Percentiles rank a stretch among this genome's conserved stretches.
Evolutionary conservation across 2,329 filamentous ascomycete genomes (phyloP).

Genomic region (Dothideomycetidae sp.): DNA sequence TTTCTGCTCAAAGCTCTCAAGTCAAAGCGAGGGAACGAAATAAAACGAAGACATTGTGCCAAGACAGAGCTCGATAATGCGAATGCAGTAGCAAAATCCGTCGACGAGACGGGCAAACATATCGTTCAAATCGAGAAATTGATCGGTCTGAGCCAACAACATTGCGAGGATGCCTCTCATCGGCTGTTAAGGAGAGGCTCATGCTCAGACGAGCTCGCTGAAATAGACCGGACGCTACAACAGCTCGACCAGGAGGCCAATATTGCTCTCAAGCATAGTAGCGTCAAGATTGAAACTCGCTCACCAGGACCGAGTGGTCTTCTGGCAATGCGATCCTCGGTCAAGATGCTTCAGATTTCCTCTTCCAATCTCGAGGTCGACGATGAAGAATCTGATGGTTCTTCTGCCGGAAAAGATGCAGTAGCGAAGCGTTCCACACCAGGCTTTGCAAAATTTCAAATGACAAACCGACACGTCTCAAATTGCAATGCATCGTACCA

Average conservation of each 20-base stretch:
- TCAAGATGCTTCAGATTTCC: not conserved
- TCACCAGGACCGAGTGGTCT: not conserved
- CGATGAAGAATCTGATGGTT: conserved; percentile 4
- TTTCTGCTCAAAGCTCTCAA: conserved; percentile 1
- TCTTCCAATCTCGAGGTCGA: conserved; percentile 1
- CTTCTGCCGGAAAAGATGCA: no score
- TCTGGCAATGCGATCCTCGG: not conserved
- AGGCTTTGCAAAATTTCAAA: no score
- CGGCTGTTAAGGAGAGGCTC: conserved; percentile 4
- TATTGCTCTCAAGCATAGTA: not conserved
- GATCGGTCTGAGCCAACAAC: conserved; percentile 1
- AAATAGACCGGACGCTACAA: not conserved
- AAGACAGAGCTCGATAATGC: no score
- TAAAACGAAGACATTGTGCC: no score
- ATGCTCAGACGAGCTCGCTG: not conserved
- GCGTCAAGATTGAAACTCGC: not conserved
- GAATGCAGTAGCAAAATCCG: not conserved
- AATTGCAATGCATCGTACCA: no score
- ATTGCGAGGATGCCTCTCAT: conserved; percentile 6
- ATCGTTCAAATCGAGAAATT: conserved; percentile 1
- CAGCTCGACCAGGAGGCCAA: not conserved
- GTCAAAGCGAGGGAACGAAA: no score
- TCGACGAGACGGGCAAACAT: not conserved
- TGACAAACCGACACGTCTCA: no score
- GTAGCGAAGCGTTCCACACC: conserved; percentile 4